Conservation (phyloP, 306 rosid genomes). For the Dalbergia oliveri region DNA sequence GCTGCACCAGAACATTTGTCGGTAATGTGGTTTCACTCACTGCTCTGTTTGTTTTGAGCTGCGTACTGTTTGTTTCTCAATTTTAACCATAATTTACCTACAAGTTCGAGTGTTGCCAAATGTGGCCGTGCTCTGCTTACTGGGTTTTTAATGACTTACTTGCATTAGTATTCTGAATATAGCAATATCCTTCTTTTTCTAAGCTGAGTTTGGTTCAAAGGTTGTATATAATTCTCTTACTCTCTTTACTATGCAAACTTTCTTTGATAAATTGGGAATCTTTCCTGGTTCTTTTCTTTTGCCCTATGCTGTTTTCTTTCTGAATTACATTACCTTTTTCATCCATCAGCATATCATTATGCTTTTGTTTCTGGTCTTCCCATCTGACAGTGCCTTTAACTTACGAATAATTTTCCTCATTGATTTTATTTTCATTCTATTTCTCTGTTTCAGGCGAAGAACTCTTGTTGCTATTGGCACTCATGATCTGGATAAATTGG, state of each 20-base stretch:
- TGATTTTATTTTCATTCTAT: slow-evolving; percentile 20
- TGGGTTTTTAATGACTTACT: background rate
- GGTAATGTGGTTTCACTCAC: slow-evolving; percentile 61
- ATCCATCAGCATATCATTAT: background rate
- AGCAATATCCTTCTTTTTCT: background rate
- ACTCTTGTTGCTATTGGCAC: slow-evolving; percentile 98
- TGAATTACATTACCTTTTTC: slow-evolving; percentile 3
- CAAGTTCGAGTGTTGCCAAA: slow-evolving; percentile 8
- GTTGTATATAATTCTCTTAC: background rate
- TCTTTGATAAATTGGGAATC: background rate
- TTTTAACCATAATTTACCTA: slow-evolving; percentile 7
- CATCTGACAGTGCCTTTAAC: background rate
- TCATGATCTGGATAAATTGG: slow-evolving; percentile 88
- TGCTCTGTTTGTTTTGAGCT: slow-evolving; percentile 21
- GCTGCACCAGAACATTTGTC: slow-evolving; percentile 93
- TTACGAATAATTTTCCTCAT: background rate
- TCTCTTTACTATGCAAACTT: slow-evolving; percentile 1
- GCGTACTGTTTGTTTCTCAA: slow-evolving; percentile 28
- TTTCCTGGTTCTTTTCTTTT: slow-evolving; percentile 11
- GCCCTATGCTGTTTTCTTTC: background rate
- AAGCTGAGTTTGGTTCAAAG: background rate
- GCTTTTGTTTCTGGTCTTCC: slow-evolving; percentile 4
- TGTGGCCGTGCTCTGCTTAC: slow-evolving; percentile 1
- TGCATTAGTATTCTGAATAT: slow-evolving; percentile 6
- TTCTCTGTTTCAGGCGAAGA: slow-evolving; percentile 68